Percentiles rank a stretch among this genome's conserved stretches.
Evolutionary conservation across 2,329 filamentous ascomycete genomes (phyloP).

Genomic region (Microsporum audouinii): DNA sequence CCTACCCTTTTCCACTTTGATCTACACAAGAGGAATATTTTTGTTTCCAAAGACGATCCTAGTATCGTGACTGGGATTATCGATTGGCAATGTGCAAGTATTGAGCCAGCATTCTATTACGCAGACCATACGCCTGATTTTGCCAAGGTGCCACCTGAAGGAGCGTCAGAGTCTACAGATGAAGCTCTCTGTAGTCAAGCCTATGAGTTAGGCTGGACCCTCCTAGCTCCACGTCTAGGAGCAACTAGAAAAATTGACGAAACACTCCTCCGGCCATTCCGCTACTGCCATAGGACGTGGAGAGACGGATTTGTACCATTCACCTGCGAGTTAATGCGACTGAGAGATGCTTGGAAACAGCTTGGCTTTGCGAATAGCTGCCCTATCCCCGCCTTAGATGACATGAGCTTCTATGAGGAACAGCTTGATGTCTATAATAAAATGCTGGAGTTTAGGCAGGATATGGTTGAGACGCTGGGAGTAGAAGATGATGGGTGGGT

Average conservation of each 20-base stretch:
- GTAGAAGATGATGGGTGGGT: constrained; percentile 14
- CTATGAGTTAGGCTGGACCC: constrained; percentile 17
- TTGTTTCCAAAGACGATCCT: constrained; percentile 31
- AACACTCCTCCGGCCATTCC: constrained; percentile 29
- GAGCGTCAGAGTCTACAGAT: constrained; percentile 12
- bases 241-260: constrained; percentile 25
- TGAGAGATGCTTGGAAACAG: constrained; percentile 26
- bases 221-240: constrained; percentile 13
- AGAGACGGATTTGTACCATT: constrained; percentile 32
- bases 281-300: constrained; percentile 33
- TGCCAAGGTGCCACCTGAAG: constrained; percentile 21
- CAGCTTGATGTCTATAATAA: constrained; percentile 12
- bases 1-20: constrained; percentile 32
- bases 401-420: constrained; percentile 12
- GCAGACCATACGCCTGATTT: constrained; percentile 30
- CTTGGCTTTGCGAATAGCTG: constrained; percentile 27
- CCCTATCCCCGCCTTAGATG: constrained; percentile 11
- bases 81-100: constrained; percentile 22
- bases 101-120: constrained; percentile 16
- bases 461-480: constrained; percentile 13
- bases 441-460: constrained; percentile 11
- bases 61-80: constrained; percentile 18
- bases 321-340: constrained; percentile 32
- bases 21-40: constrained; percentile 35
- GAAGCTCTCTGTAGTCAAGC: constrained; percentile 21